Percentiles rank a stretch among this genome's conserved stretches.
Evolutionary conservation across 805 yeast species (phyloP).

Genomic region (Zygotorulaspora chibaensis): DNA sequence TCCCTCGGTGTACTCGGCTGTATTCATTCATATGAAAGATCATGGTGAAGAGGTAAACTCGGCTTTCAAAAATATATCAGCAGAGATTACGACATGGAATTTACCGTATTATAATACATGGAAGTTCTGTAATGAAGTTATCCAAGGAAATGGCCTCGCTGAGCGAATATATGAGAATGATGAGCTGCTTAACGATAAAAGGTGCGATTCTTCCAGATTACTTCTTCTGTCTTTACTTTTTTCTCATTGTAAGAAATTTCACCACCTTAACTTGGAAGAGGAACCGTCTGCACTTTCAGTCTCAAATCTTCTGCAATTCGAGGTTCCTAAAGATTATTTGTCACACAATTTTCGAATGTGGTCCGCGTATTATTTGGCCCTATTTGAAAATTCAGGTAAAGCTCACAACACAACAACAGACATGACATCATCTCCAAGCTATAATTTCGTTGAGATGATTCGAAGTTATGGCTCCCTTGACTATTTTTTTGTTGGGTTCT

Average conservation of each 20-base stretch:
- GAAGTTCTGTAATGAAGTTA: slow-evolving; percentile 13
- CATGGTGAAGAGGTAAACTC: background rate
- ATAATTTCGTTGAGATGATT: slow-evolving; percentile 5
- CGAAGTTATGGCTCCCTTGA: slow-evolving; percentile 7
- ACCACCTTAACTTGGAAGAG: background rate
- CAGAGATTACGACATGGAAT: background rate
- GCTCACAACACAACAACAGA: background rate
- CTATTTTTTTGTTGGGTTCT: slow-evolving; percentile 4
- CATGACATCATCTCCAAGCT: background rate
- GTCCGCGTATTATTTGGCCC: slow-evolving; percentile 13
- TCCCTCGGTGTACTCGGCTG: slow-evolving; percentile 15
- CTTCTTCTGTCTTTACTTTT: slow-evolving; percentile 20
- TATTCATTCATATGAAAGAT: slow-evolving; percentile 6
- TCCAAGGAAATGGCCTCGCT: slow-evolving; percentile 11
- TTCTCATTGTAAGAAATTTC: slow-evolving; percentile 12
- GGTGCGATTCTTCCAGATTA: slow-evolving; percentile 8
- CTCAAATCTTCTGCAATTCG: slow-evolving; percentile 6
- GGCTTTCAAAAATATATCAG: slow-evolving; percentile 4
- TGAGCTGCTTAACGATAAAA: slow-evolving; percentile 12
- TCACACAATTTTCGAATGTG: slow-evolving; percentile 18
- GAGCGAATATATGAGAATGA: slow-evolving; percentile 9
- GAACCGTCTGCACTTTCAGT: slow-evolving; percentile 5
- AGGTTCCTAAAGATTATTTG: slow-evolving; percentile 4
- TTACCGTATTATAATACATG: slow-evolving; percentile 8
- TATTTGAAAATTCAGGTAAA: slow-evolving; percentile 4